Evolutionary conservation across 352 stramenopile species (phyloP).

Genomic region (Stramenopiles sp.): DNA sequence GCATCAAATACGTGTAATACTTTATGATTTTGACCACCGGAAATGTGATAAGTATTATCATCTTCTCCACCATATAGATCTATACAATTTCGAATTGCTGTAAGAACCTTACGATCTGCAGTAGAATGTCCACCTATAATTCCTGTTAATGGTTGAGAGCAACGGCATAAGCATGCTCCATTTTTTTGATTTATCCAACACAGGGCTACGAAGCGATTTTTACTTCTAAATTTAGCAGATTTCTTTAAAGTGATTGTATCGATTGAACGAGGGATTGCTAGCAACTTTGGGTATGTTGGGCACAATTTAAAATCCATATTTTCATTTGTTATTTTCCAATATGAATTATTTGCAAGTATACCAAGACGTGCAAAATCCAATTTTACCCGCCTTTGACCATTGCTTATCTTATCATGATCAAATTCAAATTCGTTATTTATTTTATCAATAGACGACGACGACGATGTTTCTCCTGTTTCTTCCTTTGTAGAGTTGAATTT

Average conservation of each 20-base stretch:
- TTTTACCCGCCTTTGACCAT: no score
- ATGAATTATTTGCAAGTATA: no score
- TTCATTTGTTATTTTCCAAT: constrained; percentile 16
- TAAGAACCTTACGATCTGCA: constrained; percentile 62
- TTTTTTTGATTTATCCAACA: constrained; percentile 67
- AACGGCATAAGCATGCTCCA: constrained; percentile 70
- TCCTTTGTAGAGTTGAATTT: no score
- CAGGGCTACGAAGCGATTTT: constrained; percentile 47
- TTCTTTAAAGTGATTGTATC: constrained; percentile 48
- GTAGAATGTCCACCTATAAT: constrained; percentile 67
- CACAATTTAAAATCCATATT: constrained; percentile 53
- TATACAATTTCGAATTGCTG: constrained; percentile 59
- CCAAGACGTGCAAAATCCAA: no score
- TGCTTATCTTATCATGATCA: no score
- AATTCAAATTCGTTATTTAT: no score
- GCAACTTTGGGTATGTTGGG: constrained; percentile 71
- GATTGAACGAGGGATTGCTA: constrained; percentile 69
- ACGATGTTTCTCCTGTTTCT: no score
- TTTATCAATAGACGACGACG: no score
- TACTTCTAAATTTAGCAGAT: constrained; percentile 51
- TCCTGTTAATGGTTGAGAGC: constrained; percentile 80
- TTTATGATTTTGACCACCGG: neutral
- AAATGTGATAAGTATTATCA: neutral
- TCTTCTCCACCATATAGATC: neutral
- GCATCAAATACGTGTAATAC: constrained; percentile 2